Conservation (phyloP, 257 asterid genomes). For the Rubia yunnanensis region DNA sequence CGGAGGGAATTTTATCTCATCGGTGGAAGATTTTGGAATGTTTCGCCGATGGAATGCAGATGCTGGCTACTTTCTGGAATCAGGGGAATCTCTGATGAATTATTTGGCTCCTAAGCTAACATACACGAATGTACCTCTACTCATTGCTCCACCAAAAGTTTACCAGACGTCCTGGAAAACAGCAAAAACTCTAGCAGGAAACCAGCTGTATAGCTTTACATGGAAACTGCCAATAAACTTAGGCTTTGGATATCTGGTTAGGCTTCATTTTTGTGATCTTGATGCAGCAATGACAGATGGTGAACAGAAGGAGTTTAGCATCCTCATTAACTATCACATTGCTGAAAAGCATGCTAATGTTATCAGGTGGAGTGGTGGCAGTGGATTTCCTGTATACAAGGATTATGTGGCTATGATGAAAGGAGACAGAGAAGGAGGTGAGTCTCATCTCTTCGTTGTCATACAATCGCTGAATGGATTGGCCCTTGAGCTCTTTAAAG, state of each 20-base stretch:
- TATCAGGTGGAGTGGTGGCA: slow-evolving; percentile 6
- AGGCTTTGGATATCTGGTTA: slow-evolving; percentile 10
- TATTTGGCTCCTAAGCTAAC: slow-evolving; percentile 5
- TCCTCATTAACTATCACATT: slow-evolving; percentile 14
- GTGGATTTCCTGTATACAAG: slow-evolving; percentile 8
- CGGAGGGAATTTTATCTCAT: slow-evolving; percentile 9
- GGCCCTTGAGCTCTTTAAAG: background rate
- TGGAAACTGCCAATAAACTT: slow-evolving; percentile 10
- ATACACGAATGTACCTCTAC: slow-evolving; percentile 6
- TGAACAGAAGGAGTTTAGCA: background rate
- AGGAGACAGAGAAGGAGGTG: background rate
- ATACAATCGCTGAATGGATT: background rate
- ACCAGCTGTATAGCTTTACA: background rate
- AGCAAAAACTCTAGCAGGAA: background rate
- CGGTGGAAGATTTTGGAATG: slow-evolving; percentile 16
- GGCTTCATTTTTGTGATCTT: slow-evolving; percentile 10
- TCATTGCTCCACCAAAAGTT: slow-evolving; percentile 32
- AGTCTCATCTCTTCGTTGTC: background rate
- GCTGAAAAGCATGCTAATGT: slow-evolving; percentile 4
- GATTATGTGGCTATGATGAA: slow-evolving; percentile 7
- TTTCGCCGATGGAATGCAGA: slow-evolving; percentile 23
- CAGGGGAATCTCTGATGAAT: slow-evolving; percentile 19
- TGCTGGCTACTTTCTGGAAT: slow-evolving; percentile 26
- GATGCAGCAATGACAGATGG: background rate
- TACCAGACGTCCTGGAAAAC: slow-evolving; percentile 31